A percentile compares a stretch with the other conserved stretches of the same genome.
These are phyloP conservation scores for Cladosporium sp. DNA, from an alignment of 2,329 filamentous ascomycete genomes.

Conservation along the genomic window DNA sequence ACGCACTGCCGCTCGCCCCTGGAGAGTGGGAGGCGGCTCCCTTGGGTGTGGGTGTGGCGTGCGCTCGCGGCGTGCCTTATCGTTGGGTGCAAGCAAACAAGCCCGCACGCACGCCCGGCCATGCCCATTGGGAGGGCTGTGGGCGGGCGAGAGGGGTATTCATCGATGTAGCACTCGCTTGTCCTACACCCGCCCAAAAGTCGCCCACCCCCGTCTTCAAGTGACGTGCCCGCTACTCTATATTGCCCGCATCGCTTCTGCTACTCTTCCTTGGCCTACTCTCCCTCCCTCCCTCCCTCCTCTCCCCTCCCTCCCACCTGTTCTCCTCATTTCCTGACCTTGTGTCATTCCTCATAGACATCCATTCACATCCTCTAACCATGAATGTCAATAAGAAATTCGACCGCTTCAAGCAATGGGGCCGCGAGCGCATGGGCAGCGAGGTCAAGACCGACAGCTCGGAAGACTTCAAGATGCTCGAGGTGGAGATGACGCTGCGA, in stretches of 20 bases:
- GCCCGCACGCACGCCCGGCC: background rate
- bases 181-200: background rate
- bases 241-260: background rate
- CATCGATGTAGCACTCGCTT: background rate
- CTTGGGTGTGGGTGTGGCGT: background rate
- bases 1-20: too few relatives aligned
- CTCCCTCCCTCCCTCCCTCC: background rate
- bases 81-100: background rate
- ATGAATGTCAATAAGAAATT: slow-evolving; percentile 76
- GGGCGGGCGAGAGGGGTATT: background rate
- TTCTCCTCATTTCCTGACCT: background rate
- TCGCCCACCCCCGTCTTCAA: background rate
- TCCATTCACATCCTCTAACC: background rate
- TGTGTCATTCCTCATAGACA: background rate
- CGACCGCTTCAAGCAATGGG: slow-evolving; percentile 96
- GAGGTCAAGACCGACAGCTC: slow-evolving; percentile 82
- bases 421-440: slow-evolving; percentile 89
- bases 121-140: background rate
- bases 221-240: slow-evolving; percentile 3
- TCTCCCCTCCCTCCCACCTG: background rate
- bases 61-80: background rate
- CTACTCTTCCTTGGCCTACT: background rate
- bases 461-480: slow-evolving; percentile 86
- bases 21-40: too few relatives aligned
- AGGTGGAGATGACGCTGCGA: slow-evolving; percentile 83